Conservation (phyloP, 192 early-diverging fungal genomes). For the Podila minutissima region DNA sequence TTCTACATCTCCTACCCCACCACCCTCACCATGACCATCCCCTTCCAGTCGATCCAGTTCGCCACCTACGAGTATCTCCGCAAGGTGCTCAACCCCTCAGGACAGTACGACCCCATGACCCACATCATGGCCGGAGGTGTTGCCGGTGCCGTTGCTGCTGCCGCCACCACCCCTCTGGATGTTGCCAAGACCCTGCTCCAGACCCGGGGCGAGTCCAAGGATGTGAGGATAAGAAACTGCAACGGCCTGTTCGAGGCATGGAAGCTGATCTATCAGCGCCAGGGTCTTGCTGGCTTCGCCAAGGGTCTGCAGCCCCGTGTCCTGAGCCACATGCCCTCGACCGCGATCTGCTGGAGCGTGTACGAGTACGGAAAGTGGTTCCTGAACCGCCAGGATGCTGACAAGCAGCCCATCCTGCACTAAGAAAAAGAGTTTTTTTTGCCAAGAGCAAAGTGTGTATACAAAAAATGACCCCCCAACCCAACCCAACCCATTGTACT, state of each 20-base stretch:
- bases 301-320: slow-evolving; percentile 85
- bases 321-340: slow-evolving; percentile 91
- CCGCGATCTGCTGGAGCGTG: slow-evolving; percentile 96
- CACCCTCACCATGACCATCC: slow-evolving; percentile 93
- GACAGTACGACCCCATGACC: slow-evolving; percentile 85
- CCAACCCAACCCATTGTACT: slow-evolving; percentile 39
- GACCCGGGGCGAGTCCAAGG: slow-evolving; percentile 83
- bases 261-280: slow-evolving; percentile 77
- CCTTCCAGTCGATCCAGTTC: slow-evolving; percentile 96
- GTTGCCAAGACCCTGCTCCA: slow-evolving; percentile 96
- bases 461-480: neutral
- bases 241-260: slow-evolving; percentile 77
- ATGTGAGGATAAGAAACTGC: slow-evolving; percentile 75
- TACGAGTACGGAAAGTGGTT: slow-evolving; percentile 89
- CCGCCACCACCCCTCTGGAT: slow-evolving; percentile 92
- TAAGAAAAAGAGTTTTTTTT: slow-evolving; percentile 12
- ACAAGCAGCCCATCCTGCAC: slow-evolving; percentile 48
- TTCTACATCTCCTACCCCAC: slow-evolving; percentile 97
- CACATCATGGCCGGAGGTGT: slow-evolving; percentile 89
- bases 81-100: slow-evolving; percentile 82
- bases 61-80: slow-evolving; percentile 91
- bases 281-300: slow-evolving; percentile 84
- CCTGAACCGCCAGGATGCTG: slow-evolving; percentile 45
- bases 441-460: slow-evolving; percentile 2
- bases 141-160: slow-evolving; percentile 88